Evolutionary conservation across 2,329 filamentous ascomycete species (phyloP).

Genomic region (Penicillium corylophilum): DNA sequence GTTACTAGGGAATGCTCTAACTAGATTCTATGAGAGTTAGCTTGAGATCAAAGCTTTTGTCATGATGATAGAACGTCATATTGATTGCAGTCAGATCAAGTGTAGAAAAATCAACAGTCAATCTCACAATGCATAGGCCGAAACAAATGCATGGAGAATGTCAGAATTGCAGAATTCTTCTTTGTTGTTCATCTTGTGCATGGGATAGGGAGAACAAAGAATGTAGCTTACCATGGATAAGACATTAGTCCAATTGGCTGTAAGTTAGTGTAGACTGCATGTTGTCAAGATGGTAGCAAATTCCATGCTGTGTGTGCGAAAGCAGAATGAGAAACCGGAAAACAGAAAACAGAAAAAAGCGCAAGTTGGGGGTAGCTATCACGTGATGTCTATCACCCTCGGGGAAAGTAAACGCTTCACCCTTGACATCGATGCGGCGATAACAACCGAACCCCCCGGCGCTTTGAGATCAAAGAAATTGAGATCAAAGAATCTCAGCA

Average conservation of each 20-base stretch:
- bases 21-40: slow-evolving; percentile 13
- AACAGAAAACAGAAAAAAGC: background rate
- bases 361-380: background rate
- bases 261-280: background rate
- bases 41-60: slow-evolving; percentile 6
- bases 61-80: slow-evolving; percentile 4
- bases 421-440: background rate
- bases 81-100: slow-evolving; percentile 43
- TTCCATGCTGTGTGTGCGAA: background rate
- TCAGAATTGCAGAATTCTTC: slow-evolving; percentile 50
- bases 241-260: background rate
- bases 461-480: background rate
- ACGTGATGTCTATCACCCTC: slow-evolving; percentile 11
- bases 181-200: slow-evolving; percentile 37
- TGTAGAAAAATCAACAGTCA: slow-evolving; percentile 49
- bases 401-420: background rate
- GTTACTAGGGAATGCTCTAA: slow-evolving; percentile 22
- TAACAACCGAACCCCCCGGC: background rate
- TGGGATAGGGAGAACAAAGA: background rate
- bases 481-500: slow-evolving; percentile 20
- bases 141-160: slow-evolving; percentile 35
- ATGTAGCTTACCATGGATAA: slow-evolving; percentile 7
- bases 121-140: slow-evolving; percentile 35
- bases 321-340: background rate
- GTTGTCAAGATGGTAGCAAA: background rate